Base-by-base conservation (phyloP, 169 alveolate genomes). In the Amoebophrya sp. region DNA sequence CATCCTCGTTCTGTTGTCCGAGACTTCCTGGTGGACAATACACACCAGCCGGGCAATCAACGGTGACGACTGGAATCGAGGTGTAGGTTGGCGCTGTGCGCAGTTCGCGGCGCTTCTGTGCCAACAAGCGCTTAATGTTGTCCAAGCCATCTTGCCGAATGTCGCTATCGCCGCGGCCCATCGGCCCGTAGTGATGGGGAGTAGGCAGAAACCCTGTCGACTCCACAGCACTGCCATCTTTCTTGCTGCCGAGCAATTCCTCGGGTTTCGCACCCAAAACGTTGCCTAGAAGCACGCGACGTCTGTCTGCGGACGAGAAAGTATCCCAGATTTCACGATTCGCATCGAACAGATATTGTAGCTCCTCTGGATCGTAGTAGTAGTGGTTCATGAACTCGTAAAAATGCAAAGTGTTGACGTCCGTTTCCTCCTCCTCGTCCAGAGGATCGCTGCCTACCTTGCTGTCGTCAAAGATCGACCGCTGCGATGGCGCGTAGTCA, bases 1-100 rank as follows among this genome's bases (percentile, higher is more conserved):
- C 91, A 38, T 89, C 91, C 41, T 0, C 91, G 14, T 41, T 89
- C 53, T 54, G 40, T 40, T n/a, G 36, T 0, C 47, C 92, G 36
- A 90, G 24, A 3, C 33, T 18, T 29, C 92, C 92, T 14, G 92
- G 92, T 24, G 92, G 92, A 65, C 92, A 90, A 41, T 90, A 90
- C 41, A 41, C 53, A 65, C 92, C 92, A 40, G 78, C 40, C 36
- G 12, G 36, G 26, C 83, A 65, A 29, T 29, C 33, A 0, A 12
- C 36, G 12, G 1, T 10, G 38, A 0, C 2, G 26, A 65, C n/a
- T 10, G 83, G 83, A 1, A 65, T 29, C 2, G 38, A 29, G 33
- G 83, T 65, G 33, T 26, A 26, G 38, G 83, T 65, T 40, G 92
- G 92, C 38, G 83, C 38, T 0, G 41, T 78, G 78, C 53, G 53